phyloP scores from a whole-genome alignment of 768 basidiomycete genomes.

The Macrolepiota dolichaula region DNA sequence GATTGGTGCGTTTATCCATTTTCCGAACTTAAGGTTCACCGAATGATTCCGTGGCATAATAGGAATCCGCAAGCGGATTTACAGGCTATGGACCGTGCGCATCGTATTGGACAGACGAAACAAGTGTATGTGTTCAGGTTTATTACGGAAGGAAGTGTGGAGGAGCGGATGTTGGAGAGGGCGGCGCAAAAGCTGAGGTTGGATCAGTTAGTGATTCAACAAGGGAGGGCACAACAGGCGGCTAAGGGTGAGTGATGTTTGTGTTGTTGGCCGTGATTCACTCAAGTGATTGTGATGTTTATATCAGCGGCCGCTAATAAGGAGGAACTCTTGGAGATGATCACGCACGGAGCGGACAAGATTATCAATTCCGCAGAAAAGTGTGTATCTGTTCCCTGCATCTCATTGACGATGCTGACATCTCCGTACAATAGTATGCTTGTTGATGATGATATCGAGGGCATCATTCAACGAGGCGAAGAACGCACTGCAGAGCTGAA shows the following conservation, averaged over 20 bases:
- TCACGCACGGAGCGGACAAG: conserved; percentile 94
- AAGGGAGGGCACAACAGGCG: conserved; percentile 77
- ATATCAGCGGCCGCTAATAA: conserved; percentile 83
- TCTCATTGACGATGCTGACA: neutral
- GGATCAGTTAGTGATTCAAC: conserved; percentile 96
- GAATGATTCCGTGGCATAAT: neutral
- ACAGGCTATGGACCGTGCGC: conserved; percentile 98
- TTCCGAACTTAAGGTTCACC: too few relatives aligned
- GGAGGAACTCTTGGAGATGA: conserved; percentile 97
- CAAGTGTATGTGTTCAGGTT: conserved; percentile 98
- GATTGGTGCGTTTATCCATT: conserved; percentile 88
- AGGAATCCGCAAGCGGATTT: conserved; percentile 99
- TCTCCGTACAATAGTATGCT: conserved; percentile 43
- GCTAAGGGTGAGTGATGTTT: conserved; percentile 58
- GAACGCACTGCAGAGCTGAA: conserved; percentile 85
- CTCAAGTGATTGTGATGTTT: neutral
- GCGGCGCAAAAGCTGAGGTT: conserved; percentile 94
- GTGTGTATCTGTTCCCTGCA: conserved; percentile 36
- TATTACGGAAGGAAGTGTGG: conserved; percentile 92
- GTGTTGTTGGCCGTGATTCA: neutral
- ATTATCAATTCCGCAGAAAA: conserved; percentile 82
- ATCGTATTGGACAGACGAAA: conserved; percentile 95
- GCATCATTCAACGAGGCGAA: conserved; percentile 88
- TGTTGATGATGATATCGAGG: conserved; percentile 91
- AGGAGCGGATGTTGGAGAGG: conserved; percentile 91